Evolutionary conservation across 768 basidiomycete genomes (phyloP).

Genomic region (Gloeostereum incarnatum): DNA sequence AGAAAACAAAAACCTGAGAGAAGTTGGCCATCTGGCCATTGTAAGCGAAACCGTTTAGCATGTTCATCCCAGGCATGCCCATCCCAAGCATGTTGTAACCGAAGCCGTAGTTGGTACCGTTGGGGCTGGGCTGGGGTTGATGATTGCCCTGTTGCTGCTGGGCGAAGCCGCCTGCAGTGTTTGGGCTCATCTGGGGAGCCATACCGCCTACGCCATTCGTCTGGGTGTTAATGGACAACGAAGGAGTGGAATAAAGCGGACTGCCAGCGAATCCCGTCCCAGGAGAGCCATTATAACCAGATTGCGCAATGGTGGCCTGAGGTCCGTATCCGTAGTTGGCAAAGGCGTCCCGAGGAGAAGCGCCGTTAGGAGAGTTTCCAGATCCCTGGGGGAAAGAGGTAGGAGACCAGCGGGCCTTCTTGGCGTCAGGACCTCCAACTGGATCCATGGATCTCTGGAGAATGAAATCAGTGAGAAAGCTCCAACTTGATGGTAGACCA

Average conservation of each 20-base stretch:
- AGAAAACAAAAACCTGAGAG: conserved; percentile 36
- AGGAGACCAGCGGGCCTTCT: conserved; percentile 88
- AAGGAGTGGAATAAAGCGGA: conserved; percentile 66
- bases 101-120: conserved; percentile 41
- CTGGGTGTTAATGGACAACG: conserved; percentile 59
- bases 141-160: conserved; percentile 37
- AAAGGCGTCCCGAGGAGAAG: conserved; percentile 56
- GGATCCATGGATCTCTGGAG: conserved; percentile 78
- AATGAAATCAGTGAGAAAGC: conserved; percentile 1
- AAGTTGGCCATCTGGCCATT: conserved; percentile 62
- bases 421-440: conserved; percentile 72
- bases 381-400: conserved; percentile 37
- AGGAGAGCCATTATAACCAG: conserved; percentile 39
- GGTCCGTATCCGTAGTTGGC: conserved; percentile 86
- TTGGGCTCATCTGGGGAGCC: conserved; percentile 59
- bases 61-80: conserved; percentile 67
- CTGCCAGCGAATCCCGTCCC: conserved; percentile 38
- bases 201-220: conserved; percentile 40
- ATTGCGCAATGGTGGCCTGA: conserved; percentile 54
- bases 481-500: conserved; percentile 5
- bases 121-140: conserved; percentile 31
- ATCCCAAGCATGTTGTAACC: conserved; percentile 75
- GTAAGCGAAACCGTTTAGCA: conserved; percentile 69
- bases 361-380: conserved; percentile 19
- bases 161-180: conserved; percentile 45